These are phyloP conservation scores for Henckelia pumila DNA, from an alignment of 257 asterid genomes.

Conservation along the genomic window DNA sequence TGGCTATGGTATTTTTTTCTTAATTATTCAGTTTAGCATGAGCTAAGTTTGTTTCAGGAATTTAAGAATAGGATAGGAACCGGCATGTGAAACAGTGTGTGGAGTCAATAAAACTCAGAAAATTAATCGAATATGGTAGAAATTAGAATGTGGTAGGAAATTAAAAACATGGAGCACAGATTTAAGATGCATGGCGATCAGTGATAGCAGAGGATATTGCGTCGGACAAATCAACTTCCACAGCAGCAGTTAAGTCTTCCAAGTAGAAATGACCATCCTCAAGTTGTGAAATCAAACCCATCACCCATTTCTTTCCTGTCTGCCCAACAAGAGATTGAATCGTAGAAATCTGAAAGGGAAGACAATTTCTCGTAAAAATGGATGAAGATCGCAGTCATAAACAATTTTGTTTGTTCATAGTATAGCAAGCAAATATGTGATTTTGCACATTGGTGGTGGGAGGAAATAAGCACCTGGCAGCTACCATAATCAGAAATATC, in stretches of 20 bases:
- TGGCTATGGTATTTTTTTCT: not conserved
- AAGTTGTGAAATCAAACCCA: slow-evolving; percentile 96
- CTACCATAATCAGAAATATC: slow-evolving; percentile 65
- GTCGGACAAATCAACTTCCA: slow-evolving; percentile 80
- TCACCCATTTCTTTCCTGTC: slow-evolving; percentile 80
- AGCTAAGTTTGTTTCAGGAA: not conserved
- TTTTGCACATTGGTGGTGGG: not conserved
- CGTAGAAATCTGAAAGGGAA: slow-evolving; percentile 64
- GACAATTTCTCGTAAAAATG: not conserved
- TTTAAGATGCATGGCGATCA: not conserved
- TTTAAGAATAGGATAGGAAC: slow-evolving; percentile 12
- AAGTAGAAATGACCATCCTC: slow-evolving; percentile 98
- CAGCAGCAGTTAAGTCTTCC: slow-evolving; percentile 95
- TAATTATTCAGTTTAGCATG: not conserved
- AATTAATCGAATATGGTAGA: not conserved
- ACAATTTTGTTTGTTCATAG: not conserved
- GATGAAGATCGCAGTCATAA: slow-evolving; percentile 12
- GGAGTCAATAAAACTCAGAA: not conserved
- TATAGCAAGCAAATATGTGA: slow-evolving; percentile 12
- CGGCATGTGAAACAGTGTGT: not conserved
- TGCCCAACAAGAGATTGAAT: slow-evolving; percentile 93
- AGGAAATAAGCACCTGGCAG: slow-evolving; percentile 63
- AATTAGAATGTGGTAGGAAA: not conserved
- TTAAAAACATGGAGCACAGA: not conserved
- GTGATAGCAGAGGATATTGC: slow-evolving; percentile 79